Conservation (phyloP, 805 yeast species). For the Wickerhamomyces pijperi region DNA sequence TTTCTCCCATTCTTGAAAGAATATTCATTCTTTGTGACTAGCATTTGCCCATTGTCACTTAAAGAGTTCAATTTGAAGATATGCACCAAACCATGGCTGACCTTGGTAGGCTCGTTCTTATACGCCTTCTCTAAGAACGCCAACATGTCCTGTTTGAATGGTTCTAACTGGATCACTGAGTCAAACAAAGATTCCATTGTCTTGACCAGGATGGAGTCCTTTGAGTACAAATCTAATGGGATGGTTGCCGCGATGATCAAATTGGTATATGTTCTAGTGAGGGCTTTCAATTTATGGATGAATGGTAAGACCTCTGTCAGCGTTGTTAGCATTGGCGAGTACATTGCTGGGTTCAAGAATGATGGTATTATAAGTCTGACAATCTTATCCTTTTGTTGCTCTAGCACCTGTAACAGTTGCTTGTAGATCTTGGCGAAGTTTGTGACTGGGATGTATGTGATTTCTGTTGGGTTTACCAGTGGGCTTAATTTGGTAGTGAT, state of each 20-base stretch:
- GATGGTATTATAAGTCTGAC: constrained; percentile 66
- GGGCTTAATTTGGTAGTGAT: constrained; percentile 64
- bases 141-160: constrained; percentile 67
- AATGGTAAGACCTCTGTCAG: constrained; percentile 46
- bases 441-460: constrained; percentile 39
- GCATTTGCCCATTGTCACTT: constrained; percentile 74
- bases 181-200: constrained; percentile 53
- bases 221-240: constrained; percentile 56
- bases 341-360: constrained; percentile 70
- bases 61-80: constrained; percentile 60
- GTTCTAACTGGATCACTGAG: constrained; percentile 62
- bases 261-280: constrained; percentile 37
- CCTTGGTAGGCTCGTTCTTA: constrained; percentile 59
- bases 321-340: constrained; percentile 37
- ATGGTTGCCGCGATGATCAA: constrained; percentile 44
- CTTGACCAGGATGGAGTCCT: constrained; percentile 34
- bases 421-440: constrained; percentile 20
- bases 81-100: constrained; percentile 81
- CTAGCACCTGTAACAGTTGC: constrained; percentile 33
- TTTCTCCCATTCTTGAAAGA: constrained; percentile 79
- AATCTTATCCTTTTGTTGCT: constrained; percentile 32
- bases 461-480: constrained; percentile 49
- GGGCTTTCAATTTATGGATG: constrained; percentile 42
- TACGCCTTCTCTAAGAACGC: constrained; percentile 58
- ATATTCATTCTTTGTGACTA: constrained; percentile 59